Evolutionary conservation across 345 rosid genomes (phyloP).

Genomic region (Corchorus capsularis): DNA sequence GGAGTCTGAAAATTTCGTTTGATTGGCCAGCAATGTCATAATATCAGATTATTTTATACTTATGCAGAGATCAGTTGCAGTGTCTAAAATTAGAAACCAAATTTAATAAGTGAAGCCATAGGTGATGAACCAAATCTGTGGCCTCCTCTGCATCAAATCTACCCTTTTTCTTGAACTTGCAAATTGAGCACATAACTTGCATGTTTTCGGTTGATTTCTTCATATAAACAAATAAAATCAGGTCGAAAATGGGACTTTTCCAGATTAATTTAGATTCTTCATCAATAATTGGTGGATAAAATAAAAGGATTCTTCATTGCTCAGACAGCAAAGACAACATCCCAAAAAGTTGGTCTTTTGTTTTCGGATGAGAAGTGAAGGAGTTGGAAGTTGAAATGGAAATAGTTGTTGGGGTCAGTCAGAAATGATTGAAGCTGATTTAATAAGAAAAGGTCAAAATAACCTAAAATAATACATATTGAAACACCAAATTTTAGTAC

Average conservation of each 20-base stretch:
- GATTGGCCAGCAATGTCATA: background rate
- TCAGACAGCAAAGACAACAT: conserved; percentile 14
- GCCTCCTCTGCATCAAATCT: background rate
- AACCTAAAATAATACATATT: background rate
- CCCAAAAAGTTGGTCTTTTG: background rate
- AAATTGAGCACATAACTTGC: background rate
- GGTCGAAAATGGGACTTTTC: background rate
- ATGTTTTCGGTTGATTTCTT: background rate
- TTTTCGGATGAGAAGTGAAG: background rate
- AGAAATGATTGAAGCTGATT: conserved; percentile 35
- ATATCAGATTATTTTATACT: background rate
- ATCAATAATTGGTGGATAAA: background rate
- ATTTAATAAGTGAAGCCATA: background rate
- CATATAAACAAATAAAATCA: background rate
- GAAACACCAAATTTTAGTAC: background rate
- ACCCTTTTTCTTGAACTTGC: background rate
- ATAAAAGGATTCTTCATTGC: conserved; percentile 15
- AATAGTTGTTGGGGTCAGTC: conserved; percentile 25
- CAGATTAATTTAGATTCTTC: conserved; percentile 15
- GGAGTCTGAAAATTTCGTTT: no score
- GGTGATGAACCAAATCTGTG: background rate
- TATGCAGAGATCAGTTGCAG: background rate
- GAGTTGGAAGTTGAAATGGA: conserved; percentile 31
- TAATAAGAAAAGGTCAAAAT: conserved; percentile 21
- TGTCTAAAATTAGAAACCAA: conserved; percentile 1